Evolutionary conservation across 2,329 filamentous ascomycete genomes (phyloP).

Genomic region (Leptographium flavum): DNA sequence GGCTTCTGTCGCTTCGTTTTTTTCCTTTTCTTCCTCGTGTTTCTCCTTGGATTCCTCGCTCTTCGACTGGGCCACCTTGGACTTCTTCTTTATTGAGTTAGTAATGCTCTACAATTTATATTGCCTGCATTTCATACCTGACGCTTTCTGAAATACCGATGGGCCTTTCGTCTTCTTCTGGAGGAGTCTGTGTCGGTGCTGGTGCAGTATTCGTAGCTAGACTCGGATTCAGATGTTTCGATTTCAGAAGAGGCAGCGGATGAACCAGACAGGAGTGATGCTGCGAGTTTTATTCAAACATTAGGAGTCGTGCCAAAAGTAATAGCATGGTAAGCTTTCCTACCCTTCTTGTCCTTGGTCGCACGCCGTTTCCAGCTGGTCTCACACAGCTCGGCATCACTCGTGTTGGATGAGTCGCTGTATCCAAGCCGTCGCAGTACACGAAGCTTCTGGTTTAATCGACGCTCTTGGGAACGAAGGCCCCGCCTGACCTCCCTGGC

Average conservation of each 20-base stretch:
- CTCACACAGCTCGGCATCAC: neutral
- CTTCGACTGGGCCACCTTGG: neutral
- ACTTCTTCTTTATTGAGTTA: neutral
- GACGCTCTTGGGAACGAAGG: neutral
- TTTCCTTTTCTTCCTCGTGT: neutral
- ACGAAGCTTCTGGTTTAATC: neutral
- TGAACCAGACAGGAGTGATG: neutral
- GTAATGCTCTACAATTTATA: neutral
- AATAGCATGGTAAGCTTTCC: neutral
- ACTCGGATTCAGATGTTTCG: neutral
- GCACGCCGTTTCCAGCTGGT: neutral
- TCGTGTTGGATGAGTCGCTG: neutral
- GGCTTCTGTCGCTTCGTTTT: neutral
- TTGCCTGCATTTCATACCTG: neutral
- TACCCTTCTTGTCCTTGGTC: neutral
- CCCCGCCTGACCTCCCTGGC: conserved; percentile 1
- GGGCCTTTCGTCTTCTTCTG: neutral
- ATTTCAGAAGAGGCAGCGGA: neutral
- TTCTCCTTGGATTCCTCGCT: neutral
- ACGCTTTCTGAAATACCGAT: neutral
- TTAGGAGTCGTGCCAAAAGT: neutral
- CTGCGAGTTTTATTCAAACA: neutral
- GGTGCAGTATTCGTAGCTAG: neutral
- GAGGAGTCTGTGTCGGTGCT: neutral
- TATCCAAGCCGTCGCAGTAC: neutral